Evolutionary conservation across 1,139 yeast genomes (phyloP), one percentile per base, ranked within the genome.

Genomic region (Zygosaccharomyces pseudobailii): DNA sequence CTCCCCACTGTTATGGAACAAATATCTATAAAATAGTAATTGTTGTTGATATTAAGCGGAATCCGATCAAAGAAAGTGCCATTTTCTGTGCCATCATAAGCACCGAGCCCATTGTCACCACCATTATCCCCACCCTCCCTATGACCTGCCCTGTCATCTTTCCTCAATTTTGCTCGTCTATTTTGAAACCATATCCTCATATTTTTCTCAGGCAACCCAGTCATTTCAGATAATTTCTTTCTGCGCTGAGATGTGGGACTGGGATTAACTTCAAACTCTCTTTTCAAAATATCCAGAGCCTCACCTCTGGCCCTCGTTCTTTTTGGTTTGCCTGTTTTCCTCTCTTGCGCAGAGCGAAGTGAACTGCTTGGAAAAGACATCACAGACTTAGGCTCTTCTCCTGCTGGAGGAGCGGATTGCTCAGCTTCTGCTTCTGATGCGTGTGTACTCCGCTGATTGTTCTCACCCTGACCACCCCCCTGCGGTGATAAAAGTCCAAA

Each of bases 151-250:
- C 27, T 36, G 21, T 45, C 48, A 24, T 44, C 46, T 41, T 82
- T 65, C 61, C 90, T 75, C 43, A 80, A 75, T 62, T 88, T 88
- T 19, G 96, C 96, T 51, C 97, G 71, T 57, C 94, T 73, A 63
- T 90, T 90, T 65, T 90, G 97, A 63, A 90, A 90, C 97, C 97
- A 90, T 42, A 90, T 89, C 48, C 96, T 76, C 3, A 90, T 96
- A 4, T 95, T 89, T 55, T 95, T 78, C 60, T 89, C 96, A 6
- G 92, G 81, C 92, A 90, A 86, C 40, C 86, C 87, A 2, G 95
- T 87, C 51, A 75, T 75, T 6, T 76, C 79, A 41, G 95, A 83
- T 41, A 90, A 84, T 38, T 75, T 80, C 59, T 81, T 84, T 37
- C 97, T 70, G 43, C 79, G 77, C 36, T 80, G 79, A 0, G 87